A percentile compares a stretch with the other conserved stretches of the same genome.
These are phyloP conservation scores for Moniliophthora roreri DNA, from an alignment of 1,284 basidiomycete species.

Conservation along the genomic window DNA sequence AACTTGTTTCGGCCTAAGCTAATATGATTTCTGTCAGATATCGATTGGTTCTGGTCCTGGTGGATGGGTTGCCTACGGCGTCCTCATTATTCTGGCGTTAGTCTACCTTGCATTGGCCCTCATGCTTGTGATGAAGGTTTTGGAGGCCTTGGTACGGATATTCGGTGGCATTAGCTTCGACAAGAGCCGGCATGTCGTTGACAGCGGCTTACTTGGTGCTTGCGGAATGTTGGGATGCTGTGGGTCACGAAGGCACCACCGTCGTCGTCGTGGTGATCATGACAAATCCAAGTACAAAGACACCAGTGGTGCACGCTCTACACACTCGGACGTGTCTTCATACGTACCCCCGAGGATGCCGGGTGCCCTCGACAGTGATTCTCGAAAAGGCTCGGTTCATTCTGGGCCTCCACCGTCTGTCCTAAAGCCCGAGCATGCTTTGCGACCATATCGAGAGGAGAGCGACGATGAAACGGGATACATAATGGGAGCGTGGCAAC, in stretches of 20 bases:
- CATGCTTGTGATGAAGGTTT: slow-evolving; percentile 82
- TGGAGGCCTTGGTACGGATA: slow-evolving; percentile 84
- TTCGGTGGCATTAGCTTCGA: slow-evolving; percentile 83
- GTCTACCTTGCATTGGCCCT: slow-evolving; percentile 80
- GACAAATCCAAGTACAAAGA: slow-evolving; percentile 12
- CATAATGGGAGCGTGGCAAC: slow-evolving; percentile 85
- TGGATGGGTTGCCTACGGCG: slow-evolving; percentile 92
- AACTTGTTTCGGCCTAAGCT: slow-evolving; percentile 5
- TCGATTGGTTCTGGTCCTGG: slow-evolving; percentile 74
- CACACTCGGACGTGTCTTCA: slow-evolving; percentile 40
- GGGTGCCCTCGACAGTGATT: slow-evolving; percentile 23
- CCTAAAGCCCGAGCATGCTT: slow-evolving; percentile 73
- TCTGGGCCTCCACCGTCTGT: slow-evolving; percentile 73
- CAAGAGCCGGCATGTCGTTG: slow-evolving; percentile 74
- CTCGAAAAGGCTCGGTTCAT: slow-evolving; percentile 48
- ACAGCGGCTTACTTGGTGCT: slow-evolving; percentile 85
- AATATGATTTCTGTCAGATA: slow-evolving; percentile 49
- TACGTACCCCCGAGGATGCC: slow-evolving; percentile 42
- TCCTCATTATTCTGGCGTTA: slow-evolving; percentile 84
- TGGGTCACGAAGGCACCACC: slow-evolving; percentile 51
- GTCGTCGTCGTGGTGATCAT: slow-evolving; percentile 25
- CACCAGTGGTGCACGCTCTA: slow-evolving; percentile 15
- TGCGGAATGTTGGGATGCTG: slow-evolving; percentile 75
- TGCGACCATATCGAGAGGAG: slow-evolving; percentile 75
- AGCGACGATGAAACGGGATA: slow-evolving; percentile 76